Evolutionary conservation across 2,329 filamentous ascomycete genomes (phyloP).

Genomic region (Celoporthe dispersa): DNA sequence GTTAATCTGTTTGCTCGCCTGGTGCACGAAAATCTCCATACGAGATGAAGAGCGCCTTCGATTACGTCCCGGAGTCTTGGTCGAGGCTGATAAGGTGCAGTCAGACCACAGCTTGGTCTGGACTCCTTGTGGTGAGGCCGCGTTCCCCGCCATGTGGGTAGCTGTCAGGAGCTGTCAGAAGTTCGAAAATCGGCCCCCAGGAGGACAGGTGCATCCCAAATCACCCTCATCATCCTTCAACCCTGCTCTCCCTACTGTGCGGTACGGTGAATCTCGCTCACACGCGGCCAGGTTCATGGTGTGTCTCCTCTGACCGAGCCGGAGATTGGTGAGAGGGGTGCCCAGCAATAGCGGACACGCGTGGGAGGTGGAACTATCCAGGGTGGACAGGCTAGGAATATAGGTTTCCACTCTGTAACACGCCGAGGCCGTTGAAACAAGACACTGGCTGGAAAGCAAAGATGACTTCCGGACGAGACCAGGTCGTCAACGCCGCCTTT

Average conservation of each 20-base stretch:
- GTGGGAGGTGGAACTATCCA: constrained; percentile 1
- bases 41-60: not conserved
- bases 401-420: not conserved
- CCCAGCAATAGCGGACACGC: not conserved
- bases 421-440: not conserved
- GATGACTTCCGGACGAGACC: not conserved
- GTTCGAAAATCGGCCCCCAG: not conserved
- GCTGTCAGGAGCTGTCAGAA: constrained; percentile 16
- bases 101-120: constrained; percentile 7
- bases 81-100: not conserved
- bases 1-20: not conserved
- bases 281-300: not conserved
- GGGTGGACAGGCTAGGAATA: not conserved
- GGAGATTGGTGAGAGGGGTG: constrained; percentile 1
- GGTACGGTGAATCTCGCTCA: not conserved
- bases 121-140: not conserved
- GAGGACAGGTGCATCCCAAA: not conserved
- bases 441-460: not conserved
- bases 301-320: not conserved
- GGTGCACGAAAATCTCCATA: not conserved
- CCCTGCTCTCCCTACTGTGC: not conserved
- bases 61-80: not conserved
- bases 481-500: not conserved
- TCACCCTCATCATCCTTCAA: not conserved
- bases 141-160: constrained; percentile 11